These are phyloP conservation scores for Ustilago crameri DNA, from an alignment of 1,284 basidiomycete genomes.

Conservation along the genomic window DNA sequence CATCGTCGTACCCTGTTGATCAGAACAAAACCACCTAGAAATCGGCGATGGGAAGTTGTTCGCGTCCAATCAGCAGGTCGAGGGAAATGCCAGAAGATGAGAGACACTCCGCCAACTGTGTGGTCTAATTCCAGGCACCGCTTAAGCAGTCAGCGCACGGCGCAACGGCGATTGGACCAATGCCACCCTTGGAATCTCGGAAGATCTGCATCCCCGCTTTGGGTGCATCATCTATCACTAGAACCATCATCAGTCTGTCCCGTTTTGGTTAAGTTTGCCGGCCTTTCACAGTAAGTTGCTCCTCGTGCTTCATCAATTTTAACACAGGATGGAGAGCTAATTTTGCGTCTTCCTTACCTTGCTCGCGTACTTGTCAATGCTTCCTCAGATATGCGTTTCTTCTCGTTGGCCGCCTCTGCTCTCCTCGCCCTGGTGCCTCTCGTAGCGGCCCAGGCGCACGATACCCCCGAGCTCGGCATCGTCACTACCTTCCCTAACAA, in stretches of 20 bases:
- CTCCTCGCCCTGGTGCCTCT: conserved; percentile 38
- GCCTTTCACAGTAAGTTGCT: neutral
- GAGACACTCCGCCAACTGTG: neutral
- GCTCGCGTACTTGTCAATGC: neutral
- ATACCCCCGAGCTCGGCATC: conserved; percentile 62
- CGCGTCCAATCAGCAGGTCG: conserved; percentile 12
- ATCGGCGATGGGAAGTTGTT: neutral
- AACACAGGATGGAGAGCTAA: neutral
- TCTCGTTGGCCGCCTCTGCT: conserved; percentile 33
- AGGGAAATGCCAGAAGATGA: neutral
- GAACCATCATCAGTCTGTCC: neutral
- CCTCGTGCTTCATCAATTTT: neutral
- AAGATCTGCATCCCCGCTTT: neutral
- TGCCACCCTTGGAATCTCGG: neutral
- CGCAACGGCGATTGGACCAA: neutral
- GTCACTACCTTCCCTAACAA: conserved; percentile 65
- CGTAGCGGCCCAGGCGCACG: conserved; percentile 50
- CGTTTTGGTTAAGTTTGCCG: neutral
- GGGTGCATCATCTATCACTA: neutral
- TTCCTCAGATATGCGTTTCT: conserved; percentile 35
- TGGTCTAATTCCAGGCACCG: neutral
- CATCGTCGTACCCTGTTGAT: neutral
- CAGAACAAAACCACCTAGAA: conserved; percentile 1
- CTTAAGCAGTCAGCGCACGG: neutral
- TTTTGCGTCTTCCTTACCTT: neutral